Base-by-base conservation (phyloP, 2,329 filamentous ascomycete species). In the Sphaerulina vaccinii region DNA sequence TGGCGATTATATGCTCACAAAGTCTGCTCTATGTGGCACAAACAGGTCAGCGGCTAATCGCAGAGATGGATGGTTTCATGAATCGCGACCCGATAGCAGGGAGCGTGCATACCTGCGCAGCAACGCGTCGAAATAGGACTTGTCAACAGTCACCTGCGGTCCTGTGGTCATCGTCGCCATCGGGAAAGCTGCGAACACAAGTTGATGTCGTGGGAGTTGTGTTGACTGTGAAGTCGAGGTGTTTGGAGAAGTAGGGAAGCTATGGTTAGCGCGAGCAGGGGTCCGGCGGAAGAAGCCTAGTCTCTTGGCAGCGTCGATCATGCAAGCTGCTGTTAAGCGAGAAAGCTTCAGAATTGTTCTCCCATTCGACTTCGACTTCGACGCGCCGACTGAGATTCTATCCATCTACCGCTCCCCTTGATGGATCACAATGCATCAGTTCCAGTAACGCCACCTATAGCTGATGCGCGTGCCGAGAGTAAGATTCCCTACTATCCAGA, bases 121-220 rank as follows among this genome's bases (percentile, higher is more conserved):
- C 40, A 86, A 72, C 51, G 81, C 79, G 62, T 85, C 79, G 60
- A 85, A 81, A 70, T 85, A 81, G 43, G 70, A 68, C 63, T 78
- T 81, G 56, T 81, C 80, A 58, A 85, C 76, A 8, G 81, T 84
- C 44, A 86, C 77, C 43, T 62, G 59, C 22, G 62, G 45, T 5
- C 35, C 43, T 11, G 8, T 44, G 13, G 36, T 33, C 35, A 44
- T 8, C 19, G 35, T 44, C 21, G 51, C 51, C 52, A 54, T 49
- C 21, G 42, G 49, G 7, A 18, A 11, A 21, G 13, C 16, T 10
- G 36, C n/a, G 21, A 8, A 13, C 18, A 33, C 18, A 33, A 24
- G 32, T 48, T 23, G 37, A 21, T 37, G 35, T 27, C 9, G 10
- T 29, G 22, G 5, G 9, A 15, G 5, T 3, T 6, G 16, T 37